phyloP scores from a whole-genome alignment of 1,284 basidiomycete species.

The Hortiboletus rubellus region DNA sequence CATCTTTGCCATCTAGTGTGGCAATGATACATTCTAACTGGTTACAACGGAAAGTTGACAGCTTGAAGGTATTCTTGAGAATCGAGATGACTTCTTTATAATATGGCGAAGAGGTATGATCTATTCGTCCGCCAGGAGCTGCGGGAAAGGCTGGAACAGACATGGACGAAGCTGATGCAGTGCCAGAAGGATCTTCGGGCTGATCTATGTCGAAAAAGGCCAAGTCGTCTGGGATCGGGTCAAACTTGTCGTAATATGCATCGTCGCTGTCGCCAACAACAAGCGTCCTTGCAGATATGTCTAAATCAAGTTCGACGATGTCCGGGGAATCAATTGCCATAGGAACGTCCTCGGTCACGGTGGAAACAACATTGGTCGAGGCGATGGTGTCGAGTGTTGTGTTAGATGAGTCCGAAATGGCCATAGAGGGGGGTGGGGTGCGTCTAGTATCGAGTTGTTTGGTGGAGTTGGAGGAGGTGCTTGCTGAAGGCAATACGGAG shows the following conservation, averaged over 20 bases:
- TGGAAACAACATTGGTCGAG: neutral
- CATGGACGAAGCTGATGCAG: conserved; percentile 4
- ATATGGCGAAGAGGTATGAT: conserved; percentile 41
- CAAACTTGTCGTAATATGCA: conserved; percentile 32
- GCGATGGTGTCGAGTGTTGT: conserved; percentile 9
- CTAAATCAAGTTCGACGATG: conserved; percentile 17
- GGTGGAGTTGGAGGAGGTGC: neutral
- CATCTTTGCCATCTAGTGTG: conserved; percentile 80
- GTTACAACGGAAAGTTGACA: conserved; percentile 75
- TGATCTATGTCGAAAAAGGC: conserved; percentile 16
- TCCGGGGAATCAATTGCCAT: conserved; percentile 12
- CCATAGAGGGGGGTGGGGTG: conserved; percentile 19
- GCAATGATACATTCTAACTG: conserved; percentile 88
- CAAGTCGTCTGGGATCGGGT: conserved; percentile 23
- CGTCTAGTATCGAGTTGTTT: neutral
- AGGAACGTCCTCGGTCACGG: neutral
- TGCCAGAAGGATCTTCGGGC: neutral
- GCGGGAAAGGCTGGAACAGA: conserved; percentile 3
- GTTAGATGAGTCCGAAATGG: conserved; percentile 20
- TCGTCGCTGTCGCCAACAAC: conserved; percentile 33
- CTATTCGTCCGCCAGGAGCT: conserved; percentile 16
- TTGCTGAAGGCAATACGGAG: conserved; percentile 4
- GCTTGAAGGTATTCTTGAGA: conserved; percentile 66
- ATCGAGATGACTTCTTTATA: conserved; percentile 62
- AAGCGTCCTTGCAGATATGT: conserved; percentile 20